Evolutionary conservation across 768 basidiomycete species (phyloP).

Genomic region (Leucocoprinus birnbaumii): DNA sequence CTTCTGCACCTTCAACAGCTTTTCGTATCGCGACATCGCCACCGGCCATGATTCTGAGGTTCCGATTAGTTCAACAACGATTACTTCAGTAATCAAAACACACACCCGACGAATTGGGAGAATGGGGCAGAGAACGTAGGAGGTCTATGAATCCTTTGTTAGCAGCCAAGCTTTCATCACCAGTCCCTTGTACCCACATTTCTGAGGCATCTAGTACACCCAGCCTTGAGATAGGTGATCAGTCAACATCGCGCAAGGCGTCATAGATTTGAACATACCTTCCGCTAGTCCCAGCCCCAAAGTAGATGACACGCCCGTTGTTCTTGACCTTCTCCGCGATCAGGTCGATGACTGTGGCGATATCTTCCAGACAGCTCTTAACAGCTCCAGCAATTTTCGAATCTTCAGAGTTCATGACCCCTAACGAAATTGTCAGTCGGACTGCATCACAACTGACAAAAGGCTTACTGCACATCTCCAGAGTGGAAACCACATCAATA

Average conservation of each 20-base stretch:
- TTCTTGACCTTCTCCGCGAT: slow-evolving; percentile 24
- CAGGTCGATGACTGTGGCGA: slow-evolving; percentile 26
- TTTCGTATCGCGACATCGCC: slow-evolving; percentile 27
- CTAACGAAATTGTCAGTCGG: slow-evolving; percentile 7
- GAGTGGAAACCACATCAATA: slow-evolving; percentile 27
- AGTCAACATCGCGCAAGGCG: neutral
- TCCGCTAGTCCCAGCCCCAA: slow-evolving; percentile 34
- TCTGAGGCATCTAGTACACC: slow-evolving; percentile 30
- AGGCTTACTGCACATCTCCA: slow-evolving; percentile 27
- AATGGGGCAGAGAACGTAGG: slow-evolving; percentile 25
- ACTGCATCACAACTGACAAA: neutral
- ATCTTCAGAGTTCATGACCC: slow-evolving; percentile 30
- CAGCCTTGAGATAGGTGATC: slow-evolving; percentile 16
- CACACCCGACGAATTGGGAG: slow-evolving; percentile 23
- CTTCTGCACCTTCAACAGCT: slow-evolving; percentile 29
- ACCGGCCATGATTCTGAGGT: slow-evolving; percentile 21
- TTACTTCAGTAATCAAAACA: neutral
- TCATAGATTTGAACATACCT: slow-evolving; percentile 17
- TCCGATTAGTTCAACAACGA: neutral
- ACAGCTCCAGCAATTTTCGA: slow-evolving; percentile 24
- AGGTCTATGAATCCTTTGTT: slow-evolving; percentile 15
- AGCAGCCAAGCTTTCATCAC: neutral
- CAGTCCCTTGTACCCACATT: slow-evolving; percentile 16
- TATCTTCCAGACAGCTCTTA: slow-evolving; percentile 21
- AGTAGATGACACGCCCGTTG: slow-evolving; percentile 29